These are phyloP conservation scores for Tolypocladium cylindrosporum DNA, from an alignment of 2,329 filamentous ascomycete species.

Conservation along the genomic window DNA sequence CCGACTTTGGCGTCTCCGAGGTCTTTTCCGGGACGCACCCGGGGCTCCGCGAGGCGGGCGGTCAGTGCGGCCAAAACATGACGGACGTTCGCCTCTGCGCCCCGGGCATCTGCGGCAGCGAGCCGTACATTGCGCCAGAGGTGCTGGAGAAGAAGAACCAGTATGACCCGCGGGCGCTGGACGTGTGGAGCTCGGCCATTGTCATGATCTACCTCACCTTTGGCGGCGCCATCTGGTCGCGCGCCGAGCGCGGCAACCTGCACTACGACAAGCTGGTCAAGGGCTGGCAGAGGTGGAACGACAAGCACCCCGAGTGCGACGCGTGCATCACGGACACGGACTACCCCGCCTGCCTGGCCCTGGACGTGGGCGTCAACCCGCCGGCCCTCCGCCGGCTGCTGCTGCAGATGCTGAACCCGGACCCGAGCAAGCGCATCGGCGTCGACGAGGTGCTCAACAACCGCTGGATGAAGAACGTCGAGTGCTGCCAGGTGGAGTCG, in stretches of 20 bases:
- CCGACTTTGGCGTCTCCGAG: slow-evolving; percentile 83
- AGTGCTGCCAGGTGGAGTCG: slow-evolving; percentile 68
- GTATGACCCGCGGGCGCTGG: slow-evolving; percentile 67
- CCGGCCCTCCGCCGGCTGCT: slow-evolving; percentile 61
- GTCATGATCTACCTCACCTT: slow-evolving; percentile 72
- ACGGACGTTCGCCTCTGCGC: slow-evolving; percentile 59
- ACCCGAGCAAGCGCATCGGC: slow-evolving; percentile 59
- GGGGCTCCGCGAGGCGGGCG: slow-evolving; percentile 61
- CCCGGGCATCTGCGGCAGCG: slow-evolving; percentile 74
- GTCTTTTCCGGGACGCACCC: slow-evolving; percentile 78
- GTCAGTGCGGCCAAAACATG: slow-evolving; percentile 66
- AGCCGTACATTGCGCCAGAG: slow-evolving; percentile 82
- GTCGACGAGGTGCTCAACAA: slow-evolving; percentile 61
- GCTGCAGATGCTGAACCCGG: slow-evolving; percentile 73
- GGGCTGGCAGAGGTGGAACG: slow-evolving; percentile 61
- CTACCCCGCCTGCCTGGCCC: slow-evolving; percentile 54
- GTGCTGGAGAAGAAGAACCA: slow-evolving; percentile 57
- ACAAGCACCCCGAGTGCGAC: slow-evolving; percentile 34
- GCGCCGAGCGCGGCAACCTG: slow-evolving; percentile 45
- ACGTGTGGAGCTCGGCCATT: slow-evolving; percentile 80
- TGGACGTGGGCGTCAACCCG: slow-evolving; percentile 57
- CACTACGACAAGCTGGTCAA: slow-evolving; percentile 55
- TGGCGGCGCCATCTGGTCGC: slow-evolving; percentile 63
- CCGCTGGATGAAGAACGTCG: slow-evolving; percentile 63
- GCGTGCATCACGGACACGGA: slow-evolving; percentile 41